Conservation (phyloP, 352 stramenopile species). For the Aphanomyces cochlioides region DNA sequence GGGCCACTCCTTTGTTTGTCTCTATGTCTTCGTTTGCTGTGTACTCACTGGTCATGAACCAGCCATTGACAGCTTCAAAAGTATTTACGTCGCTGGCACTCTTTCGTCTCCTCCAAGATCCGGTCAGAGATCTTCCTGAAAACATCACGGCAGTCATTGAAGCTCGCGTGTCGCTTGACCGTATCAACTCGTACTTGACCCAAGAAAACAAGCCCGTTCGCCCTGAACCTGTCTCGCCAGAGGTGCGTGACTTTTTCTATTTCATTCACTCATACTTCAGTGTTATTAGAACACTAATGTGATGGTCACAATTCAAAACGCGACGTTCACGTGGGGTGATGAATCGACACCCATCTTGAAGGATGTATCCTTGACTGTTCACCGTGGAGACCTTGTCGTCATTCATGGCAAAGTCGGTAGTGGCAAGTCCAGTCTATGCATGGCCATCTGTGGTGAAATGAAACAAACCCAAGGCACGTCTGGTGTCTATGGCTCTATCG, state of each 20-base stretch:
- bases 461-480: not conserved
- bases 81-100: slow-evolving; percentile 32
- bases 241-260: not conserved
- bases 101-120: slow-evolving; percentile 31
- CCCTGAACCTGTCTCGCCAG: not conserved
- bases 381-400: slow-evolving; percentile 21
- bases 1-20: slow-evolving; percentile 34
- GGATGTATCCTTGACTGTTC: slow-evolving; percentile 31
- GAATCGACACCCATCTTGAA: slow-evolving; percentile 33
- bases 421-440: slow-evolving; percentile 22
- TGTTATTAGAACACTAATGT: not conserved
- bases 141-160: slow-evolving; percentile 27
- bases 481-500: slow-evolving; percentile 40
- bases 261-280: not conserved
- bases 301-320: slow-evolving; percentile 49
- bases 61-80: slow-evolving; percentile 31
- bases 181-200: slow-evolving; percentile 27
- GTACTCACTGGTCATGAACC: slow-evolving; percentile 23
- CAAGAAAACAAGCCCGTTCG: slow-evolving; percentile 4
- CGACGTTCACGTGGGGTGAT: slow-evolving; percentile 45
- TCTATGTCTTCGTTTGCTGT: slow-evolving; percentile 31
- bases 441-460: slow-evolving; percentile 21
- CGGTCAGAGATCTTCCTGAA: slow-evolving; percentile 30
- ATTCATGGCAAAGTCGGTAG: slow-evolving; percentile 34
- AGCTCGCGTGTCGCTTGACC: slow-evolving; percentile 32